Conservation (phyloP, 805 yeast species). For the Yamadazyma insecticola region DNA sequence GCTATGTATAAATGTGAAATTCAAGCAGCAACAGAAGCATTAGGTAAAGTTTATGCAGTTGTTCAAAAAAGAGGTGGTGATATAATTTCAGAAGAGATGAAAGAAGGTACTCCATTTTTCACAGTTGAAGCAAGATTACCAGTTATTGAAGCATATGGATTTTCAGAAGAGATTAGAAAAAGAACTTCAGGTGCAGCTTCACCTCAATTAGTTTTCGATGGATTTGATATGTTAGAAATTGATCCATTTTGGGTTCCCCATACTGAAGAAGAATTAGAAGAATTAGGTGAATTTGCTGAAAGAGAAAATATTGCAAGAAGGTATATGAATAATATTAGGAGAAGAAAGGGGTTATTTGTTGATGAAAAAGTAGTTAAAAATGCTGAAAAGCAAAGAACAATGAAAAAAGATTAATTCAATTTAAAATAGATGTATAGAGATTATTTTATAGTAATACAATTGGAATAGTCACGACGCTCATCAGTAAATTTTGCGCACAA, state of each 20-base stretch:
- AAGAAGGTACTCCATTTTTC: slow-evolving; percentile 97
- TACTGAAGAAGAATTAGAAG: slow-evolving; percentile 93
- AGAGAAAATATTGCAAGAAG: slow-evolving; percentile 84
- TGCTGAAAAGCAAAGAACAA: slow-evolving; percentile 91
- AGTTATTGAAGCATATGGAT: slow-evolving; percentile 94
- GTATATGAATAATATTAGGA: slow-evolving; percentile 78
- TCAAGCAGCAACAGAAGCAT: slow-evolving; percentile 89
- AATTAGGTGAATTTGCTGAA: slow-evolving; percentile 88
- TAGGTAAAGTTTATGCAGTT: slow-evolving; percentile 94
- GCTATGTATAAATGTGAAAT: slow-evolving; percentile 94
- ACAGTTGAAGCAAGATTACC: slow-evolving; percentile 82
- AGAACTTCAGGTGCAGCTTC: slow-evolving; percentile 95
- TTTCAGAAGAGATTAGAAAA: slow-evolving; percentile 90
- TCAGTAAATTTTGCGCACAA: too few relatives aligned
- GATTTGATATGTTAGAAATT: slow-evolving; percentile 78
- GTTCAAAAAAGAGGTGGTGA: slow-evolving; percentile 85
- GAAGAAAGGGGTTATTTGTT: slow-evolving; percentile 82
- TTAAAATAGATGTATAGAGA: too few relatives aligned
- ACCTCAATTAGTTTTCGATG: slow-evolving; percentile 89
- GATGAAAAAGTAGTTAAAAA: slow-evolving; percentile 87
- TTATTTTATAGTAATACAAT: too few relatives aligned
- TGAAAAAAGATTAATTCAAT: slow-evolving; percentile 64
- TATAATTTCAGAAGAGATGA: slow-evolving; percentile 88
- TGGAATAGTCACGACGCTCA: too few relatives aligned
- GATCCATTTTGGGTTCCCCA: slow-evolving; percentile 99